Percentiles rank a stretch among this genome's conserved stretches.
Conservation (phyloP, 2,329 filamentous ascomycete genomes). For the Cadophora gregata region DNA sequence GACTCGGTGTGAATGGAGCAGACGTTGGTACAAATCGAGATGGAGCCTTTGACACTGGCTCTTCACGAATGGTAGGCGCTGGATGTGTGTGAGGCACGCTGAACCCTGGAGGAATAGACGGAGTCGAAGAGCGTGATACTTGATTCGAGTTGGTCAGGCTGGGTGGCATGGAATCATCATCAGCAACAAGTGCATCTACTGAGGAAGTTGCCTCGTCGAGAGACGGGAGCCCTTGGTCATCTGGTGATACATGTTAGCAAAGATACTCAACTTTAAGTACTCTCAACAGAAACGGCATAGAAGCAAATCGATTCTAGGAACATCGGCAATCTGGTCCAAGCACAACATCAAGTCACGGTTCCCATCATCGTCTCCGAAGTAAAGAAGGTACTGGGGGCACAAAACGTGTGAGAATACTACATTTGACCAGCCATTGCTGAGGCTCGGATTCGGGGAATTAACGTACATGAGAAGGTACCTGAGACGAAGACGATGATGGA, state of each 20-base stretch:
- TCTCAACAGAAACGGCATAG: conserved; percentile 12
- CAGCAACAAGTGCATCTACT: conserved; percentile 73
- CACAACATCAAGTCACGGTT: conserved; percentile 56
- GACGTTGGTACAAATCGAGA: conserved; percentile 40
- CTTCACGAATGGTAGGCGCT: conserved; percentile 40
- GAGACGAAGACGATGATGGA: conserved; percentile 74
- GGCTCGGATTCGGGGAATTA: conserved; percentile 54
- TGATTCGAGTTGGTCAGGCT: conserved; percentile 32
- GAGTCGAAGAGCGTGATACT: conserved; percentile 44
- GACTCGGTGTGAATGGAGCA: conserved; percentile 41
- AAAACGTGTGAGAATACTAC: conserved; percentile 53
- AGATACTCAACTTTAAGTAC: background rate
- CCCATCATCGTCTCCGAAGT: conserved; percentile 65
- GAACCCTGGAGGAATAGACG: conserved; percentile 54
- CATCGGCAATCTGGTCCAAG: conserved; percentile 32
- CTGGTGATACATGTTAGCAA: conserved; percentile 50
- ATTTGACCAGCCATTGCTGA: conserved; percentile 53
- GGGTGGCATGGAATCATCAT: conserved; percentile 45
- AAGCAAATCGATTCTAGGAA: conserved; percentile 50
- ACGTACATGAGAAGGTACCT: conserved; percentile 64
- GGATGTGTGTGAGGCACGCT: conserved; percentile 48
- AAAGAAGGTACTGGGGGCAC: conserved; percentile 47
- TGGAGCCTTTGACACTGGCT: conserved; percentile 34
- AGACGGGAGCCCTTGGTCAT: conserved; percentile 63
- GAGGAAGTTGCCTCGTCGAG: conserved; percentile 66